Base-by-base conservation (phyloP, 177 flowering plant genomes). In the Vitis hybrid region DNA sequence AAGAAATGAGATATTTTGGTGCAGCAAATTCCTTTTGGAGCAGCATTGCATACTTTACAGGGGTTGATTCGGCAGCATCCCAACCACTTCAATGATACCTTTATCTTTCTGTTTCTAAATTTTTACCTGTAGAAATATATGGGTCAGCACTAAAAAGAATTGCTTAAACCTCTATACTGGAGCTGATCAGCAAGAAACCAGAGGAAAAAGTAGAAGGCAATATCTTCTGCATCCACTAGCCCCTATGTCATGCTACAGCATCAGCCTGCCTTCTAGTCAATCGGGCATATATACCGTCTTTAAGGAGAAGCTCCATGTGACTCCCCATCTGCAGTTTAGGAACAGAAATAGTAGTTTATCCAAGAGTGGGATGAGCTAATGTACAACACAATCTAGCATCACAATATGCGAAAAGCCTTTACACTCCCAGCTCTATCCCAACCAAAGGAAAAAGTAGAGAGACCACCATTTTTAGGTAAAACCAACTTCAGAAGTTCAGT, bases 251-350 rank as follows among this genome's bases (percentile, higher is more conserved):
- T 65, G 84, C 87, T 33, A 90, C 78, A 9, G 94, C 90, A 82
- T 89, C 97, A 11, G 81, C 85, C 73, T 94, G 98, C 76, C 88
- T 85, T 74, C 82, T 83, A 4, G 83, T 86, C 72, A 94, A 70
- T 55, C 88, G 82, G 53, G 98, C 91, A 76, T 92, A 94, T 59
- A 88, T 64, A 6, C 98, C 98, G 67, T 86, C 90, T 67, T 80
- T 81, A 2, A 10, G 66, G 14, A 90, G 84, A 69, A 94, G 94
- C 76, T 92, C 94, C 55, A 29, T 68, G 77, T 94, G 98, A 69
- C 29, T 76, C 29, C 98, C 98, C 83, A 80, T 86, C 98, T 94
- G 89, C 69, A 77, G 12, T 39, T 49, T 15, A 58, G 19, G 52
- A 59, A 75, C 48, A 74, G 21, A 64, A 18, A 45, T 66, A 10